Percentiles rank a stretch among this genome's conserved stretches.
Conservation (phyloP, 2,329 filamentous ascomycete species). For the Penicillium sp. region DNA sequence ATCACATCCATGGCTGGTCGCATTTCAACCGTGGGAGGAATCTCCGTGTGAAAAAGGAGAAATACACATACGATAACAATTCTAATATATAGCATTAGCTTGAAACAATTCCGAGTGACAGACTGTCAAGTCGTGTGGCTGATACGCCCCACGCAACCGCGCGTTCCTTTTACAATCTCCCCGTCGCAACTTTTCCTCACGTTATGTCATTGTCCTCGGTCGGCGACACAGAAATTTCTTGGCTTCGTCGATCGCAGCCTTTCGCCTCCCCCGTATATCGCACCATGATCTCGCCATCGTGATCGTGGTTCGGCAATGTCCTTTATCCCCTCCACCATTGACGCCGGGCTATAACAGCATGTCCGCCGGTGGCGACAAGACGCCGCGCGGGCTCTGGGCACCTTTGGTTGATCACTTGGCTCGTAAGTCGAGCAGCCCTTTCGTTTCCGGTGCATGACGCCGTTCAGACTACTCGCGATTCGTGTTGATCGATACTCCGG, state of each 20-base stretch:
- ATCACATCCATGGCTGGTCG: no score
- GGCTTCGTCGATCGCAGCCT: constrained; percentile 1
- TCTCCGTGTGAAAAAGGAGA: no score
- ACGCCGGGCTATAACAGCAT: constrained; percentile 18
- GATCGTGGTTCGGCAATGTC: constrained; percentile 15
- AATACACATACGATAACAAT: no score
- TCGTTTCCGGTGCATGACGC: no score
- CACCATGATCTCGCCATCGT: constrained; percentile 1
- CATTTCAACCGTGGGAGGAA: no score
- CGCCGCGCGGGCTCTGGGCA: constrained; percentile 10
- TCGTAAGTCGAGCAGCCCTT: constrained; percentile 11
- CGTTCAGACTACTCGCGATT: neutral
- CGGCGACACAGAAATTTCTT: constrained; percentile 4
- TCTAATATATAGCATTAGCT: no score
- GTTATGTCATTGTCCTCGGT: constrained; percentile 1
- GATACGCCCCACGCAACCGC: constrained; percentile 9
- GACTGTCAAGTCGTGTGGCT: neutral
- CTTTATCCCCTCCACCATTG: constrained; percentile 4
- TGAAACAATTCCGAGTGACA: no score
- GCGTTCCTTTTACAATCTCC: constrained; percentile 7
- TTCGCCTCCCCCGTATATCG: neutral
- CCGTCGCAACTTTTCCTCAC: constrained; percentile 1
- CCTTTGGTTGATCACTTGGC: no score
- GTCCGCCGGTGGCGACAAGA: constrained; percentile 16
- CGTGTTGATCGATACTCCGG: neutral